phyloP scores from a whole-genome alignment of 208 protist species.

The Acanthamoeba lenticulata region DNA sequence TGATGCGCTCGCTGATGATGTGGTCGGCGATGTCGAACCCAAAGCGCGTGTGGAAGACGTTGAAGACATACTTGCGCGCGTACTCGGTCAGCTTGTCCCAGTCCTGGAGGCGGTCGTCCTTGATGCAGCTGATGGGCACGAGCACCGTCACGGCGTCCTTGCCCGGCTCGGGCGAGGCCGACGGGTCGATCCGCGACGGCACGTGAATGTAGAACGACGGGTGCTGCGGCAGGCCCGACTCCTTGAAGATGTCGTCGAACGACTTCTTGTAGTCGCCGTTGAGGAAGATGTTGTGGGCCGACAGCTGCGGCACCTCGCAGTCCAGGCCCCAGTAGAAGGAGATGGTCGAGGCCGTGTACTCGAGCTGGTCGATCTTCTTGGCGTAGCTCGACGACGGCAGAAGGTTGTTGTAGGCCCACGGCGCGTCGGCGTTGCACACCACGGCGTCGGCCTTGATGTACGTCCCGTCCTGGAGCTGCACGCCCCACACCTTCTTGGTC shows the following conservation, averaged over 20 bases:
- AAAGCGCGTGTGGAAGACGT: conserved; percentile 32
- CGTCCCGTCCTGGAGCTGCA: conserved; percentile 22
- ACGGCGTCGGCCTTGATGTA: conserved; percentile 62
- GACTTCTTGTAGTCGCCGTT: conserved; percentile 67
- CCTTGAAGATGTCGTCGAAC: conserved; percentile 70
- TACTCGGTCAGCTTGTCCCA: conserved; percentile 23
- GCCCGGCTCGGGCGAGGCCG: conserved; percentile 9
- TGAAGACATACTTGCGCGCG: conserved; percentile 31
- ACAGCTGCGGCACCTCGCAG: conserved; percentile 32
- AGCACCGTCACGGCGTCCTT: conserved; percentile 54
- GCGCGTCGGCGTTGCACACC: conserved; percentile 60
- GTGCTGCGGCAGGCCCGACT: conserved; percentile 49
- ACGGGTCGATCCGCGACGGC: conserved; percentile 58
- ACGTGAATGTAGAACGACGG: conserved; percentile 68
- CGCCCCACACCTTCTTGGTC: conserved; percentile 23
- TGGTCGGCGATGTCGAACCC: conserved; percentile 20
- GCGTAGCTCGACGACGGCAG: not conserved
- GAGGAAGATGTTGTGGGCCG: conserved; percentile 67
- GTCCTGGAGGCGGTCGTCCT: not conserved
- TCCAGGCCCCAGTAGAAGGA: conserved; percentile 64
- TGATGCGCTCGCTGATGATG: conserved; percentile 54
- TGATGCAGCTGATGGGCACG: conserved; percentile 67
- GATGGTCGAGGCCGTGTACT: conserved; percentile 64
- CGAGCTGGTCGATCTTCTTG: conserved; percentile 15
- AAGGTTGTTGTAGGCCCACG: conserved; percentile 64